A percentile compares a stretch with the other conserved stretches of the same genome.
Conservation (phyloP, 225 moss, liverwort and hornwort species). For the Neckera pumila region DNA sequence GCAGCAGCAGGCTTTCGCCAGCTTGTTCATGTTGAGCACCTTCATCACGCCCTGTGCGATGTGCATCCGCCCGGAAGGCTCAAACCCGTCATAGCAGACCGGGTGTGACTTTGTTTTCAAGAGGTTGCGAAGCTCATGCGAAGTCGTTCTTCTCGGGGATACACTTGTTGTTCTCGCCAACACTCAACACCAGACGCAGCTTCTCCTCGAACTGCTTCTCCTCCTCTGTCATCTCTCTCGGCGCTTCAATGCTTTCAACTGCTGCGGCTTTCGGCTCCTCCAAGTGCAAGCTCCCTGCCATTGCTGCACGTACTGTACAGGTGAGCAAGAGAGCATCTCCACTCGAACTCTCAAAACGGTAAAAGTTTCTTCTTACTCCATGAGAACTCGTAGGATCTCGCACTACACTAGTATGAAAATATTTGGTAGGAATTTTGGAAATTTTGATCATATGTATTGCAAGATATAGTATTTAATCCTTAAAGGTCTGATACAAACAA, state of each 20-base stretch:
- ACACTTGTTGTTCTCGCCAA: slow-evolving; percentile 76
- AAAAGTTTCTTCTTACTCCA: too few species aligned
- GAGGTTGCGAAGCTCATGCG: slow-evolving; percentile 70
- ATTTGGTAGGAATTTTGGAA: too few species aligned
- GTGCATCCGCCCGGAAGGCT: slow-evolving; percentile 95
- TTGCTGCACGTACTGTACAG: too few species aligned
- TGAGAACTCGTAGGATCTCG: too few species aligned
- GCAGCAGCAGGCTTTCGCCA: slow-evolving; percentile 59
- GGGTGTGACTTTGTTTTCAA: slow-evolving; percentile 63
- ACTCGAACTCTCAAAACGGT: too few species aligned
- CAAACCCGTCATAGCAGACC: slow-evolving; percentile 85
- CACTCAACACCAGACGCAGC: slow-evolving; percentile 50
- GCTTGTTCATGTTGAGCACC: slow-evolving; percentile 85
- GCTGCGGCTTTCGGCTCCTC: background rate
- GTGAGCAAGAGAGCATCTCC: too few species aligned
- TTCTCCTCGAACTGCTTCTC: slow-evolving; percentile 55
- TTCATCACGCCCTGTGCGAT: slow-evolving; percentile 98
- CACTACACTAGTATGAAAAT: too few species aligned
- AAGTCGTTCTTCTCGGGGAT: slow-evolving; percentile 66
- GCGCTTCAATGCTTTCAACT: background rate
- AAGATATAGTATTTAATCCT: too few species aligned
- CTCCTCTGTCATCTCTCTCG: background rate
- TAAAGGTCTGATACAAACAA: too few species aligned
- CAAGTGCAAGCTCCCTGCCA: background rate
- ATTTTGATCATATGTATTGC: too few species aligned